Base-by-base conservation (phyloP, 108 stramenopile species). In the Chaetoceros tenuissimus region DNA sequence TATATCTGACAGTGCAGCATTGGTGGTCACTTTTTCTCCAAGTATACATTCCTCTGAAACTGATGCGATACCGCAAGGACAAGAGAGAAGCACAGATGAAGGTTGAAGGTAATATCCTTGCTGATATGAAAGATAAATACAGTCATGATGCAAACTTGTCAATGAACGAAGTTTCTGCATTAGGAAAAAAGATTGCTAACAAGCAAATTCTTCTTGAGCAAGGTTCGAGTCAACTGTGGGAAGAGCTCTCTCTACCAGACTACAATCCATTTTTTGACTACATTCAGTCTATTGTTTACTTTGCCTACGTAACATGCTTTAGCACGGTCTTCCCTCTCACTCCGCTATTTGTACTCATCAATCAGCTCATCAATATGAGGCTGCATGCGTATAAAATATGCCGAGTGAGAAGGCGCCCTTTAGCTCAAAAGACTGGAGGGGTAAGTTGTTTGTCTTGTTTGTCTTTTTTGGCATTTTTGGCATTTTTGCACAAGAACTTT, bases 301-400 rank as follows among this genome's bases (percentile, higher is more conserved):
- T 94, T 60, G 86, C 96, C 45, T 98, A 94, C 67, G 95, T 96
- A 3, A 88, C 96, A 5, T 94, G 97, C 45, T 99, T 99, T 72
- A 90, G 92, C 28, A 89, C 92, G 16, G 94, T 97, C 13, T 74
- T 97, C 28, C 98, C 98, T 3, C 78, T 98, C 27, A 96, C 96
- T 13, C 94, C 94, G 5, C 53, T 98, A 19, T 81, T 97, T 43
- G 85, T 84, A 30, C 74, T 99, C 23, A 57, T 98, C 46, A 96
- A 96, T 71, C 95, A 96, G 64, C 79, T 96, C 45, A 19, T 96
- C 28, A 87, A 87, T 52, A 95, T 97, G 77, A 75, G 96, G 31
- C 68, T 96, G 20, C 95, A 98, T 71, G 95, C 93, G 1, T 98
- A 90, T 85, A 99, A 99, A 69, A 78, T 99, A 46, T 96, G 94